These are phyloP conservation scores for Oidiodendron maius DNA, from an alignment of 495 filamentous ascomycete species.

Conservation along the genomic window DNA sequence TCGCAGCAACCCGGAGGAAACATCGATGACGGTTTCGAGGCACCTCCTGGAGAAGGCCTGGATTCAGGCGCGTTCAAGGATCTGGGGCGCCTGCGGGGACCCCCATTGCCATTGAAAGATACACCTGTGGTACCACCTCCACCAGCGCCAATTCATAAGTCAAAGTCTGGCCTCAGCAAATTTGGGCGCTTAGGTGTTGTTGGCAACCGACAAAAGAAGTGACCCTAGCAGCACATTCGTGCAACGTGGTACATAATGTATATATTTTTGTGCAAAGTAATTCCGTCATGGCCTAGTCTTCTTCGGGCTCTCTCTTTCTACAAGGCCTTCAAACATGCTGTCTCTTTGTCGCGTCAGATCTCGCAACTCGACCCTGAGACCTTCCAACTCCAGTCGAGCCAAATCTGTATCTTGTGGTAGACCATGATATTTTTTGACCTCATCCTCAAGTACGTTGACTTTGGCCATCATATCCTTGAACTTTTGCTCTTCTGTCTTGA, in stretches of 20 bases:
- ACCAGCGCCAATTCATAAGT: conserved; percentile 44
- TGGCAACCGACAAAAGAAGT: conserved; percentile 36
- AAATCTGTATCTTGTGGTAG: conserved; percentile 63
- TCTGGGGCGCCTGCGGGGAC: conserved; percentile 21
- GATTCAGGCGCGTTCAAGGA: conserved; percentile 42
- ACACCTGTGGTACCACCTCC: conserved; percentile 25
- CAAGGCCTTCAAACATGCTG: conserved; percentile 58
- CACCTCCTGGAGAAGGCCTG: conserved; percentile 26
- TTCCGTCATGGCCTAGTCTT: conserved; percentile 26
- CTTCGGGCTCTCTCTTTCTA: conserved; percentile 44
- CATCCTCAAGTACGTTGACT: conserved; percentile 51
- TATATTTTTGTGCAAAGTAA: conserved; percentile 1
- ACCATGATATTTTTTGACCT: conserved; percentile 56
- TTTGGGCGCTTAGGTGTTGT: conserved; percentile 62
- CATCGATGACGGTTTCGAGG: conserved; percentile 28
- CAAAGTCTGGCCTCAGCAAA: conserved; percentile 60
- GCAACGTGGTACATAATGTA: conserved; percentile 1
- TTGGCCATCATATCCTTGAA: conserved; percentile 41
- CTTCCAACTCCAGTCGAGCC: conserved; percentile 60
- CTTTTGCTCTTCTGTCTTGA: conserved; percentile 45
- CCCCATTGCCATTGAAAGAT: conserved; percentile 37
- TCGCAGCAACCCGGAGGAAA: conserved; percentile 30
- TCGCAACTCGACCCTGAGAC: conserved; percentile 53
- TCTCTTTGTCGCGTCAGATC: conserved; percentile 55
- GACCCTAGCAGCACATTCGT: conserved; percentile 2